Evolutionary conservation across 192 early-diverging fungal species (phyloP).

Genomic region (Polychytrium aggregatum): DNA sequence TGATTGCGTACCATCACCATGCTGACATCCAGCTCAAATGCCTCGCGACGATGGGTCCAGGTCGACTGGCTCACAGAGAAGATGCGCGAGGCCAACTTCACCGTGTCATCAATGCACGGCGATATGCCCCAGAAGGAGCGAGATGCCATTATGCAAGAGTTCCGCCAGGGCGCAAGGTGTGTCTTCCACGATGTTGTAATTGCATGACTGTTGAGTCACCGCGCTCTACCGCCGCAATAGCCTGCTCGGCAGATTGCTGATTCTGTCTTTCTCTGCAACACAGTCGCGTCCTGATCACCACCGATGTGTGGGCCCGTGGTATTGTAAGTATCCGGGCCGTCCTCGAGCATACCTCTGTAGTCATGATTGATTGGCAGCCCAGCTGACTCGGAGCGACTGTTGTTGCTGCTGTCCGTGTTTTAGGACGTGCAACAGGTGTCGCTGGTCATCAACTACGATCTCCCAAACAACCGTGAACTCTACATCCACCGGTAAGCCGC

Average conservation of each 20-base stretch:
- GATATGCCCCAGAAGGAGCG: constrained; percentile 98
- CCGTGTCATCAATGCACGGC: constrained; percentile 97
- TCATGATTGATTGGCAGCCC: too few relatives aligned
- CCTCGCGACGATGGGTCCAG: too few relatives aligned
- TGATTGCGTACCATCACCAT: too few relatives aligned
- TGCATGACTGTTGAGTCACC: neutral
- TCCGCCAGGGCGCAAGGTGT: constrained; percentile 77
- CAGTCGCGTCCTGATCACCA: constrained; percentile 93
- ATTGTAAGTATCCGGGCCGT: constrained; percentile 44
- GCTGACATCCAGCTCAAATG: too few relatives aligned
- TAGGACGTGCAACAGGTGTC: constrained; percentile 97
- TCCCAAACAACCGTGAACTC: constrained; percentile 89
- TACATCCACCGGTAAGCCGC: constrained; percentile 82
- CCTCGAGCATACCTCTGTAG: too few relatives aligned
- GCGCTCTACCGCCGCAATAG: too few relatives aligned
- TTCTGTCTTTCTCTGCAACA: constrained; percentile 7
- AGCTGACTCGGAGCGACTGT: neutral
- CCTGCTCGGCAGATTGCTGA: neutral
- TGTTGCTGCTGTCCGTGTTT: neutral
- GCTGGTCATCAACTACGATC: constrained; percentile 95
- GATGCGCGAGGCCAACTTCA: constrained; percentile 95
- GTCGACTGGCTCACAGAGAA: constrained; percentile 96
- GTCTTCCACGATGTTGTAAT: constrained; percentile 1
- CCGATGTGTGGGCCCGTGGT: constrained; percentile 97
- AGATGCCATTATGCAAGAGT: constrained; percentile 95